A percentile compares a stretch with the other conserved stretches of the same genome.
Evolutionary conservation across 2,329 filamentous ascomycete genomes (phyloP).

Genomic region (Laburnicola sp.): DNA sequence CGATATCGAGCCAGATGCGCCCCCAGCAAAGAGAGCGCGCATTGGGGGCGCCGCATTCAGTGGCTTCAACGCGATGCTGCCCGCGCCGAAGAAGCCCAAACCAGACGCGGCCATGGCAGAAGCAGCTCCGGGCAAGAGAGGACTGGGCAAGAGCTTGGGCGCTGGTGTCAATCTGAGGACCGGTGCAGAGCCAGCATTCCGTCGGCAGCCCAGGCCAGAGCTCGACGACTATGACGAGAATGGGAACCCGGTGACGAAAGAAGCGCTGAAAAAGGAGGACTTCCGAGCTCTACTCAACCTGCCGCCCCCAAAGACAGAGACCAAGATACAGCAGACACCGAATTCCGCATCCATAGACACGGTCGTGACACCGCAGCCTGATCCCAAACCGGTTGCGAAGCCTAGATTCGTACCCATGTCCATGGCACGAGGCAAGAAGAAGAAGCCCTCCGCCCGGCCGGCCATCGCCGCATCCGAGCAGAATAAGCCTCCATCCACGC

Average conservation of each 20-base stretch:
- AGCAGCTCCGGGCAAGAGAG: conserved; percentile 37
- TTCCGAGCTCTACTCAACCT: conserved; percentile 43
- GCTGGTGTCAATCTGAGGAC: conserved; percentile 77
- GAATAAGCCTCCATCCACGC: conserved; percentile 4
- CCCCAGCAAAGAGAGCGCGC: conserved; percentile 70
- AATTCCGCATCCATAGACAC: neutral
- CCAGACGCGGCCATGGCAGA: conserved; percentile 25
- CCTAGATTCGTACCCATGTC: conserved; percentile 86
- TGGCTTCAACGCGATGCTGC: conserved; percentile 84
- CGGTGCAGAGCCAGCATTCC: conserved; percentile 79
- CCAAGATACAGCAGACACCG: conserved; percentile 33
- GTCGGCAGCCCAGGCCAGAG: conserved; percentile 57
- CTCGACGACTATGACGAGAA: conserved; percentile 42
- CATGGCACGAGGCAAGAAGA: conserved; percentile 73
- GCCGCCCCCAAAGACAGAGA: conserved; percentile 31
- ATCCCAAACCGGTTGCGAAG: conserved; percentile 73
- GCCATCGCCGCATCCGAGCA: conserved; percentile 3
- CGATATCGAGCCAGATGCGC: conserved; percentile 48
- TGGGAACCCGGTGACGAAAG: conserved; percentile 35
- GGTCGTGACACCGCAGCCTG: conserved; percentile 46
- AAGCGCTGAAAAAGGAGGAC: conserved; percentile 35
- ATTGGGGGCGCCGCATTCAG: conserved; percentile 69
- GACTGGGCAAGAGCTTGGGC: conserved; percentile 46
- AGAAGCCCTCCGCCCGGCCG: conserved; percentile 43
- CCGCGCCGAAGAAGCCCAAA: conserved; percentile 70